Conservation (phyloP, 2,329 filamentous ascomycete species). For the Phyllosticta citriasiana region DNA sequence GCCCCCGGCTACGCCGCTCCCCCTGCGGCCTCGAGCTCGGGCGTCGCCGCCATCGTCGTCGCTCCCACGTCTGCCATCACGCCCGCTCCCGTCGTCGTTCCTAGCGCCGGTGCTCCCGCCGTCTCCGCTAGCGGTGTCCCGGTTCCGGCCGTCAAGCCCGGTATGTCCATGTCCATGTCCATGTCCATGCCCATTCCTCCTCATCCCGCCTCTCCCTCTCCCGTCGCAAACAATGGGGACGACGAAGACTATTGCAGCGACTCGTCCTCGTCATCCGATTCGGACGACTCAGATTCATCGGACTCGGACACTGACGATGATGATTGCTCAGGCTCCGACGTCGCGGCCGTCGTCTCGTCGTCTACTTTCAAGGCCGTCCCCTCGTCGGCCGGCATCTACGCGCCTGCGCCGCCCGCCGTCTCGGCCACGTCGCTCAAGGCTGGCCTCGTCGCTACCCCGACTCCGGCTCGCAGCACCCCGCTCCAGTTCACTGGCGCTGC, state of each 20-base stretch:
- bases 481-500: constrained; percentile 14
- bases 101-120: constrained; percentile 5
- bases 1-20: not conserved
- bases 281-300: constrained; percentile 1
- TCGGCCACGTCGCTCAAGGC: not conserved
- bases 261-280: not conserved
- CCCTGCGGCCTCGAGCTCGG: constrained; percentile 1
- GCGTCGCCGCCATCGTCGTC: constrained; percentile 1
- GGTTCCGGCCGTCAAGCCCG: not conserved
- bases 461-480: not conserved
- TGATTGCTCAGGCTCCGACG: constrained; percentile 8
- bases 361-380: not conserved
- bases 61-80: constrained; percentile 7
- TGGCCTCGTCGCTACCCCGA: not conserved
- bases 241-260: not conserved
- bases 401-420: not conserved
- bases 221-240: not conserved
- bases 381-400: not conserved
- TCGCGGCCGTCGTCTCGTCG: not conserved
- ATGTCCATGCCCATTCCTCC: not conserved
- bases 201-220: not conserved
- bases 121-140: constrained; percentile 1
- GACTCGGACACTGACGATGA: not conserved
- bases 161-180: not conserved
- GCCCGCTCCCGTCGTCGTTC: not conserved